phyloP scores from a whole-genome alignment of 2,329 filamentous ascomycete genomes.

The Calonectria crousiana region DNA sequence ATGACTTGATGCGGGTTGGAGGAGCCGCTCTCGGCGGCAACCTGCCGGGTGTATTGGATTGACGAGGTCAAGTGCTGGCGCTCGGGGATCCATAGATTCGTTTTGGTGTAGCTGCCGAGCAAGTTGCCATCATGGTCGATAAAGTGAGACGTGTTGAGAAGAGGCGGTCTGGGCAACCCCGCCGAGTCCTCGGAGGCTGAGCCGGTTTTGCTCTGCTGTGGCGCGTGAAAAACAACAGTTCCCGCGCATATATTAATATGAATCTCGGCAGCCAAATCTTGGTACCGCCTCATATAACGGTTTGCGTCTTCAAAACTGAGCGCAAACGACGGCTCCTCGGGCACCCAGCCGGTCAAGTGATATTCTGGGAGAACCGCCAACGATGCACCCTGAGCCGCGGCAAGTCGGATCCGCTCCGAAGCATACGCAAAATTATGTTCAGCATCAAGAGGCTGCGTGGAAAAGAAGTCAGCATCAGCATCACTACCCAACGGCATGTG shows the following conservation, averaged over 20 bases:
- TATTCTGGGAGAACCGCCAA: slow-evolving; percentile 78
- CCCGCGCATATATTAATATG: slow-evolving; percentile 79
- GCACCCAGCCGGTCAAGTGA: slow-evolving; percentile 80
- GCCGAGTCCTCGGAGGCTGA: slow-evolving; percentile 41
- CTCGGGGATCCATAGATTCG: slow-evolving; percentile 81
- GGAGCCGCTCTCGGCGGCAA: slow-evolving; percentile 57
- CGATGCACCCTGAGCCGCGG: slow-evolving; percentile 42
- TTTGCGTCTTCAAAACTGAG: slow-evolving; percentile 63
- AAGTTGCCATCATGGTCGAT: slow-evolving; percentile 73
- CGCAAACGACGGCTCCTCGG: slow-evolving; percentile 70
- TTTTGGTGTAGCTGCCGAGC: slow-evolving; percentile 77
- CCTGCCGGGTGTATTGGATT: slow-evolving; percentile 43
- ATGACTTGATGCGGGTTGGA: slow-evolving; percentile 61
- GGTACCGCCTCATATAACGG: slow-evolving; percentile 70
- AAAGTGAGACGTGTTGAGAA: slow-evolving; percentile 77
- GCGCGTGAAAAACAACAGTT: slow-evolving; percentile 70
- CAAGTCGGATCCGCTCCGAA: slow-evolving; percentile 30
- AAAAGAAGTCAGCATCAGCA: slow-evolving; percentile 8
- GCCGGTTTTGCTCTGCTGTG: slow-evolving; percentile 53
- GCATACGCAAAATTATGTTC: slow-evolving; percentile 36
- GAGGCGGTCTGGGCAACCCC: slow-evolving; percentile 57
- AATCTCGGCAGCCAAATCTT: slow-evolving; percentile 72
- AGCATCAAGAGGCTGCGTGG: slow-evolving; percentile 35
- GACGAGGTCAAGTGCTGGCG: slow-evolving; percentile 63
- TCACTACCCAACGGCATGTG: not conserved